A percentile compares a stretch with the other conserved stretches of the same genome.
These are phyloP conservation scores for Yarrowia keelungensis DNA, from an alignment of 805 yeast genomes.

Conservation along the genomic window DNA sequence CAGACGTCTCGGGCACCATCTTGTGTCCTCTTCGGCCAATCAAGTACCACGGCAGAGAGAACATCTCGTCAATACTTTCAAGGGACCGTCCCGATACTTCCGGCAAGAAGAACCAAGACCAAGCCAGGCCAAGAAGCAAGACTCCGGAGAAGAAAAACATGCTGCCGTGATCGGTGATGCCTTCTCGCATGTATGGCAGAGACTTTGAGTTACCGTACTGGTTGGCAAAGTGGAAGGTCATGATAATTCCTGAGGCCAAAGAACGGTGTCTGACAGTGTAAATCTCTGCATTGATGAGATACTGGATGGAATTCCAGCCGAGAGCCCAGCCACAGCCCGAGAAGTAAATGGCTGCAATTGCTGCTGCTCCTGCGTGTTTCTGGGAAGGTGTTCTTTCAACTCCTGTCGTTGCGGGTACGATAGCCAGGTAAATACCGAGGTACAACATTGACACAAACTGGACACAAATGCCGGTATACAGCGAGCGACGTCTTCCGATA, in stretches of 20 bases:
- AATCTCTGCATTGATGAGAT: conserved; percentile 1
- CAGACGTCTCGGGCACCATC: conserved; percentile 1
- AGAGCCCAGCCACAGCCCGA: conserved; percentile 11
- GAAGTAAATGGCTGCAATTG: neutral
- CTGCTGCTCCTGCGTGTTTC: conserved; percentile 1
- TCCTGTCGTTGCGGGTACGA: neutral
- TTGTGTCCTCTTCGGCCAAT: conserved; percentile 5
- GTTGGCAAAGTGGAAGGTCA: conserved; percentile 10
- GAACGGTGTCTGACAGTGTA: conserved; percentile 8
- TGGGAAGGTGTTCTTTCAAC: neutral
- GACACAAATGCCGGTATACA: neutral
- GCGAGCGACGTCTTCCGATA: neutral
- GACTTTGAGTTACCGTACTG: conserved; percentile 10
- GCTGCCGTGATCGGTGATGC: neutral
- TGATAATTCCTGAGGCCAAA: neutral
- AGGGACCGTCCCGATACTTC: conserved; percentile 2
- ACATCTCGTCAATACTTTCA: neutral
- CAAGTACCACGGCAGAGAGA: neutral
- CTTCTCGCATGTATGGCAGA: conserved; percentile 3
- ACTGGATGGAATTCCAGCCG: conserved; percentile 12
- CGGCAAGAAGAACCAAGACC: conserved; percentile 1
- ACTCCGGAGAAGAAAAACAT: conserved; percentile 5
- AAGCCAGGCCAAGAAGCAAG: neutral
- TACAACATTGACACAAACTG: conserved; percentile 3
- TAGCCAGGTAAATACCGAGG: neutral